phyloP scores from a whole-genome alignment of 495 filamentous ascomycete genomes.

The Daldinia caldariorum region DNA sequence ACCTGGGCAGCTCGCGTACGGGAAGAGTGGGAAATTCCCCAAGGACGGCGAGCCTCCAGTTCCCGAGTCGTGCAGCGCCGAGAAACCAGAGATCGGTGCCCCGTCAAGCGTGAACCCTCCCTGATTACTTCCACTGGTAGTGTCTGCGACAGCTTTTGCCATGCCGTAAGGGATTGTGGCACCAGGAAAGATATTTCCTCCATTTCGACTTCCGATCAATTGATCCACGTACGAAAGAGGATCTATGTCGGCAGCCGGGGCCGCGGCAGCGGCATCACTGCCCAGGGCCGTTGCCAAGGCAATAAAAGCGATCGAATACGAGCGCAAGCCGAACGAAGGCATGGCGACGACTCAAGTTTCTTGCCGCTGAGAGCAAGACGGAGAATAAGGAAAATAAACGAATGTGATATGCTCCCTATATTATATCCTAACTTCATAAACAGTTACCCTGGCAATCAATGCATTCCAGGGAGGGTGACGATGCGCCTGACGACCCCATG shows the following conservation, averaged over 20 bases:
- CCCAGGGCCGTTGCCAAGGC: slow-evolving; percentile 24
- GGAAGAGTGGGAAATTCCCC: slow-evolving; percentile 80
- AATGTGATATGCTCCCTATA: slow-evolving; percentile 26
- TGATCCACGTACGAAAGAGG: slow-evolving; percentile 61
- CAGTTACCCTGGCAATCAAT: slow-evolving; percentile 13
- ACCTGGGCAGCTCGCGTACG: slow-evolving; percentile 70
- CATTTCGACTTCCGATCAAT: slow-evolving; percentile 68
- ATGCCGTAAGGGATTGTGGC: slow-evolving; percentile 79
- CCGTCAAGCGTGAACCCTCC: slow-evolving; percentile 78
- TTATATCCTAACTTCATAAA: slow-evolving; percentile 14
- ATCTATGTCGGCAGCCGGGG: slow-evolving; percentile 40
- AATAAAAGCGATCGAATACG: slow-evolving; percentile 29
- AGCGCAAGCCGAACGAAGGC: slow-evolving; percentile 29
- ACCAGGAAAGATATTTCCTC: slow-evolving; percentile 79
- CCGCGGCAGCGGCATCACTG: slow-evolving; percentile 34
- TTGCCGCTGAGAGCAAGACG: slow-evolving; percentile 14
- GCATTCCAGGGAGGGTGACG: slow-evolving; percentile 26
- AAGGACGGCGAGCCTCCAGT: slow-evolving; percentile 75
- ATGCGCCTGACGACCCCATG: not conserved
- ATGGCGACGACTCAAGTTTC: slow-evolving; percentile 36
- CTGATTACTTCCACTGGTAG: slow-evolving; percentile 69
- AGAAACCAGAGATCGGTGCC: slow-evolving; percentile 71
- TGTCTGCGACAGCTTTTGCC: slow-evolving; percentile 82
- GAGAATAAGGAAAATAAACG: slow-evolving; percentile 22
- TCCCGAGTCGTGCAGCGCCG: slow-evolving; percentile 74